A percentile compares a stretch with the other conserved stretches of the same genome.
phyloP scores from a whole-genome alignment of 2,329 filamentous ascomycete species.

The Pyrenochaeta sp. region DNA sequence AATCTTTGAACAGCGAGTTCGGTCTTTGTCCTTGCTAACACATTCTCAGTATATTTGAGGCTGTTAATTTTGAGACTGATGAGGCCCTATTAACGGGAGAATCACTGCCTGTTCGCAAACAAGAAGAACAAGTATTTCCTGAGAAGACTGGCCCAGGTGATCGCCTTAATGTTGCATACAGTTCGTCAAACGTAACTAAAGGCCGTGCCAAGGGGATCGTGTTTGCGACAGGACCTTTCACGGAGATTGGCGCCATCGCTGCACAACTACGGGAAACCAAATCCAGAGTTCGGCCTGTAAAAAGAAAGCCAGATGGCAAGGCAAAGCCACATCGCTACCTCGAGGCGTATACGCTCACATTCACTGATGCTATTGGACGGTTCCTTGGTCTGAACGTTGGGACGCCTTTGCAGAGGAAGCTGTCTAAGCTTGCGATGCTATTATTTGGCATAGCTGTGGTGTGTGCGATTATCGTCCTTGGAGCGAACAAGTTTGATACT shows the following conservation, averaged over 20 bases:
- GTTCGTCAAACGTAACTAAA: conserved; percentile 74
- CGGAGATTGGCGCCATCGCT: conserved; percentile 78
- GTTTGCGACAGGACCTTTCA: conserved; percentile 73
- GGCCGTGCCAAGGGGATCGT: conserved; percentile 75
- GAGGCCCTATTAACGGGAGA: conserved; percentile 43
- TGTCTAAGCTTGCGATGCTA: conserved; percentile 44
- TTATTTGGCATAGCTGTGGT: conserved; percentile 51
- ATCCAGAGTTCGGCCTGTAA: conserved; percentile 48
- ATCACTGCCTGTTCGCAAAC: conserved; percentile 70
- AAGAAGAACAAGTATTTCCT: conserved; percentile 63
- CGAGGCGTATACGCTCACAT: conserved; percentile 63
- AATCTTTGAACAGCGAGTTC: neutral
- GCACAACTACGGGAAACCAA: conserved; percentile 67
- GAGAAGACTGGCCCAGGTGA: conserved; percentile 70
- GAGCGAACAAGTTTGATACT: conserved; percentile 47
- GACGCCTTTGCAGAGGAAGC: conserved; percentile 49
- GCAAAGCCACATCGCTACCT: conserved; percentile 54
- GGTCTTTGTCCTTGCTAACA: too few species aligned
- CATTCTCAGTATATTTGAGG: too few species aligned
- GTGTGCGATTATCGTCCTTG: too few species aligned
- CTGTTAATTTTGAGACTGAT: neutral
- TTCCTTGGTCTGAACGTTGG: conserved; percentile 53
- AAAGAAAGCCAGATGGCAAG: conserved; percentile 51
- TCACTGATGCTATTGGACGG: conserved; percentile 48
- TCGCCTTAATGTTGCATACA: conserved; percentile 70